Evolutionary conservation across 140 eudicot genomes (phyloP), one percentile per base, ranked within the genome.

Genomic region (Stevia rebaudiana): DNA sequence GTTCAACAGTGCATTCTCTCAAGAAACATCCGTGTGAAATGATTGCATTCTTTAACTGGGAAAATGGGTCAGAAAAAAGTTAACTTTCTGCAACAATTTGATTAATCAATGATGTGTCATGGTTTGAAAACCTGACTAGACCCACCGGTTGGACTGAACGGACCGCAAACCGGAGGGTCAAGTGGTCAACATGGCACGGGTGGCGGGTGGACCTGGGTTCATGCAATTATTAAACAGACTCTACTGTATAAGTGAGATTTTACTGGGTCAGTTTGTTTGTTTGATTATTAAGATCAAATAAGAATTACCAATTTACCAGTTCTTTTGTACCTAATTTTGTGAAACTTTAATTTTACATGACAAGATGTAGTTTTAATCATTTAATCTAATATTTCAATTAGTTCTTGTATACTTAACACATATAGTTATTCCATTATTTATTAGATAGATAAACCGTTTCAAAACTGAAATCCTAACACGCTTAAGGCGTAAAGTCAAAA

Each of bases 11-110:
- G 73, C 99, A 94, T 74, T 88, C 95, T 73, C 95, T 67, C 74
- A 94, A 73, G 80, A 94, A 94, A 69, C 99, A 94, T 31, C 99
- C 99, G 31, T 94, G 99, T 28, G 97, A 85, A 69, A 94, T 88
- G 36, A 94, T 81, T 19, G 99, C 95, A 72, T 94, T 89, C 77
- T 94, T 94, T 25, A 94, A 71, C 99, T 94, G 82, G 37, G 65
- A 81, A 65, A 61, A 19, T 40, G 44, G n/a, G 12, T 13, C 18
- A 8, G 35, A 33, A 39, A 64, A 61, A 4, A 5, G 0, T 3
- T 22, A 52, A 31, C 3, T 17, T 37, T 28, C 42, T 18, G 23
- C 60, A 22, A n/a, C 17, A 16, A 44, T 63, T 18, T 4, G 23
- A 37, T 16, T 15, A 63, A 15, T 25, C 41, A 44, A 37, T 37